Evolutionary conservation across 129 eudicot genomes (phyloP), one percentile per base, ranked within the genome.

Genomic region (Flaveria bidentis): DNA sequence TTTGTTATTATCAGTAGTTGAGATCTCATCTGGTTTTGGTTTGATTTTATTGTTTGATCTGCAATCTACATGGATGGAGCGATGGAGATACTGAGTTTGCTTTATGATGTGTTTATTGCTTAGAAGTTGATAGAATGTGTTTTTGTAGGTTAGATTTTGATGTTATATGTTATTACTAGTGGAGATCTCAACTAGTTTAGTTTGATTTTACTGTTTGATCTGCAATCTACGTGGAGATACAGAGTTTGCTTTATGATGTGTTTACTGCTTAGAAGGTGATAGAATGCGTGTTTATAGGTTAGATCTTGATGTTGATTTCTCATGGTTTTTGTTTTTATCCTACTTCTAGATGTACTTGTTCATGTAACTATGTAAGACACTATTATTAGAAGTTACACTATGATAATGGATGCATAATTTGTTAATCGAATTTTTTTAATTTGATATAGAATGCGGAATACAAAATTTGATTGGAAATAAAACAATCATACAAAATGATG

Each of bases 1-100:
- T 33, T 33, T 33, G 0, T 33, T 33, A 33, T 33, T 33, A 36
- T 5, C 5, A 30, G 36, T 25, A 61, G 41, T 61, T 61, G 66
- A 60, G 66, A 28, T 61, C 41, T 61, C 41, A 11, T 61, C 67
- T 61, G 67, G 3, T 61, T 61, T 61, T 26, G 67, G 18, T 28
- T 61, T 25, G 67, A 4, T 61, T 61, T 61, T 61, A 14, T 25
- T 58, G 28, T 26, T 61, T 14, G 17, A 25, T 61, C 67, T 61
- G 67, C 67, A 10, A 58, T 61, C 8, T 61, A 14, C 5, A 61
- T 6, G 67, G 36, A 61, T 6, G 67, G 36, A 30, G 36, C 36
- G 36, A 30, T 3, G 36, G 41, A 25, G 67, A 11, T 25, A 12
- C 13, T 0, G 42, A 26, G 17, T 4, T 12, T 61, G 67, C 4